These are phyloP conservation scores for Aspergillus ochraceus DNA, from an alignment of 2,329 filamentous ascomycete genomes.

Conservation along the genomic window DNA sequence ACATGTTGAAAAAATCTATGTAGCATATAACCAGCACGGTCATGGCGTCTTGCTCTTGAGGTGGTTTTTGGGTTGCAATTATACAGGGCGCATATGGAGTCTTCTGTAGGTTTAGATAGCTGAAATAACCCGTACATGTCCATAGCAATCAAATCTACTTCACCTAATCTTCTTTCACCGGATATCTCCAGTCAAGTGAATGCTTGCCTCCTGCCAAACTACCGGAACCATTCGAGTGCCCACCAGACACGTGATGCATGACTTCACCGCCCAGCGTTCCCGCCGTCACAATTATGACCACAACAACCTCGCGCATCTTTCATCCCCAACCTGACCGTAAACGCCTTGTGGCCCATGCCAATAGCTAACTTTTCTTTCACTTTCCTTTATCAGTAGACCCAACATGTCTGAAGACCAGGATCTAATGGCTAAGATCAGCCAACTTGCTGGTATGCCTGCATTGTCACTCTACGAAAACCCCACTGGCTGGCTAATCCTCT, in stretches of 20 bases:
- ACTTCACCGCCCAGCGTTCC: neutral
- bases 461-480: neutral
- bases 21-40: slow-evolving; percentile 26
- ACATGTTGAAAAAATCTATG: slow-evolving; percentile 11
- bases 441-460: slow-evolving; percentile 52
- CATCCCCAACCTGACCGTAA: neutral
- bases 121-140: neutral
- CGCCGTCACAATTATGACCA: neutral
- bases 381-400: neutral
- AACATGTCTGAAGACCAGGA: slow-evolving; percentile 58
- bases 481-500: slow-evolving; percentile 13
- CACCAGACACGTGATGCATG: neutral
- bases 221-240: no score
- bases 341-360: neutral
- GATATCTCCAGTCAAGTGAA: neutral
- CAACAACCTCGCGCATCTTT: neutral
- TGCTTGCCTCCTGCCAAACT: neutral
- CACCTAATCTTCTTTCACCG: neutral
- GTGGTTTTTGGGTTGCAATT: slow-evolving; percentile 9
- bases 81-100: slow-evolving; percentile 14
- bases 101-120: slow-evolving; percentile 7
- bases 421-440: slow-evolving; percentile 56
- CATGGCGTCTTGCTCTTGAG: slow-evolving; percentile 21
- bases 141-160: neutral
- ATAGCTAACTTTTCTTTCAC: neutral